Conservation (phyloP, 345 rosid genomes). For the Hibiscus tridactylites region DNA sequence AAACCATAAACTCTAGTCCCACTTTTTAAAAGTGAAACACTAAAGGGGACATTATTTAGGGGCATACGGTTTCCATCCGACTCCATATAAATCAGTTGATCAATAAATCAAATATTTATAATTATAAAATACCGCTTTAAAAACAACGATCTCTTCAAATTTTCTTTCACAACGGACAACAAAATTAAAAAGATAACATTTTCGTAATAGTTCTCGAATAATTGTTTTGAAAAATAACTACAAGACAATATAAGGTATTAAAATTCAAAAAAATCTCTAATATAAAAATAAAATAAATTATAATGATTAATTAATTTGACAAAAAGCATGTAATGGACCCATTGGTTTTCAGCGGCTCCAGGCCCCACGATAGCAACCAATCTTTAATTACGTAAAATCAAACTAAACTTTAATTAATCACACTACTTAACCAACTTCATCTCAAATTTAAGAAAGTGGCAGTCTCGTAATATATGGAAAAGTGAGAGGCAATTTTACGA, state of each 20-base stretch:
- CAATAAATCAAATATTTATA: no score
- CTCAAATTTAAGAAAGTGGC: neutral
- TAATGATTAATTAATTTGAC: neutral
- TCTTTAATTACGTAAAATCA: neutral
- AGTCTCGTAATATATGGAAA: neutral
- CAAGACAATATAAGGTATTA: neutral
- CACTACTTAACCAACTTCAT: neutral
- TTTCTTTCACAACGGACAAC: neutral
- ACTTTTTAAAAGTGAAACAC: no score
- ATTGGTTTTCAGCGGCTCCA: neutral
- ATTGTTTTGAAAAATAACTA: neutral
- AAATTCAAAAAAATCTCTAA: neutral
- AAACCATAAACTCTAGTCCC: no score
- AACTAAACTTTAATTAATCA: neutral
- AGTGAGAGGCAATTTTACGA: neutral
- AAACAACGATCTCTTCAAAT: neutral
- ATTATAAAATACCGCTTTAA: no score
- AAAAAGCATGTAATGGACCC: neutral
- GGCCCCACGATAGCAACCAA: neutral
- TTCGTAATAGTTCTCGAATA: neutral
- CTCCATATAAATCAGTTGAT: no score
- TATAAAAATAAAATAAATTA: neutral
- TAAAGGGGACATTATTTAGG: accelerated
- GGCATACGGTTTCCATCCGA: no score
- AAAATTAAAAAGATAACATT: neutral